Base-by-base conservation (phyloP, 257 asterid genomes). In the Ophiorrhiza pumila region DNA sequence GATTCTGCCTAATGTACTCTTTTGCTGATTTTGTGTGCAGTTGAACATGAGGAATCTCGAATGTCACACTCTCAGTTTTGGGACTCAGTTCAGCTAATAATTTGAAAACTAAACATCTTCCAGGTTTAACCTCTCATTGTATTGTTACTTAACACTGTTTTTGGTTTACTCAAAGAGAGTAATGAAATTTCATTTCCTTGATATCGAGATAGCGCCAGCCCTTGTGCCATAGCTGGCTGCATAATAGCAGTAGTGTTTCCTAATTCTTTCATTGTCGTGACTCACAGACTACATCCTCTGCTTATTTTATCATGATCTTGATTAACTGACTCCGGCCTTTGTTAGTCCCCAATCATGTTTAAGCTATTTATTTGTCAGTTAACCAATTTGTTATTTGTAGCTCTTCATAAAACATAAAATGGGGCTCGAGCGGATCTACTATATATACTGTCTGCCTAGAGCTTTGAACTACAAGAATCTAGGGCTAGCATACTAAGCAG, bases 41-140 rank as follows among this genome's bases (percentile, higher is more conserved):
- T 79, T 95, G 84, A 95, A 95, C 85, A 71, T 87, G 89, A 85
- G 92, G 85, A 95, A 92, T 81, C 96, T 95, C 70, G 96, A 90
- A 73, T 90, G 96, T 70, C 95, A 86, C 71, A 72, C 88, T 58
- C 96, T 95, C 80, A 89, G 97, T 85, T 85, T 92, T 58, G 93
- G 89, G 77, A 78, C 90, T 75, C 86, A 89, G 63, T 82, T 90
- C 68, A 57, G 78, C 76, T 78, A 74, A 27, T 86, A 58, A 15
- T 12, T 29, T 65, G 39, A 20, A 62, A 32, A 50, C 55, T 43
- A 22, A 58, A 32, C 1, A 34, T 29, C 42, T 63, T 39, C 63
- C 25, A 7, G 20, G 25, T 37, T 65, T 74, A 32, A 10, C 29
- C 46, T 60, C 56, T 25, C 25, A 32, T 37, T 50, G 52, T 46